These are phyloP conservation scores for Hymenoscyphus repandus DNA, from an alignment of 2,329 filamentous ascomycete genomes.

Conservation along the genomic window DNA sequence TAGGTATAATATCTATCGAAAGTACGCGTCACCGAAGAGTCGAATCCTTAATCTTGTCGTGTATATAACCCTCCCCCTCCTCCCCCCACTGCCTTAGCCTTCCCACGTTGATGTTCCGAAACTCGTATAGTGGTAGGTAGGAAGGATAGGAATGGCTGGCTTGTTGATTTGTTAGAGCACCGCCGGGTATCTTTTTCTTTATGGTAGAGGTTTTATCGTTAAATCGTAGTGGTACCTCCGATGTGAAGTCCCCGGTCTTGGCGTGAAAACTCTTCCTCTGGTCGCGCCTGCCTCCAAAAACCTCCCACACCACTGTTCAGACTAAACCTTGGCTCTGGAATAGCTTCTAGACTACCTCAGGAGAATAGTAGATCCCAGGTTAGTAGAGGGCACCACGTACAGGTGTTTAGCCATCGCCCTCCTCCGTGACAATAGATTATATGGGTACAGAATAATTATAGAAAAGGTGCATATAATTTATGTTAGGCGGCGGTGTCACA, in stretches of 20 bases:
- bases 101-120: neutral
- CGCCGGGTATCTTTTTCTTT: neutral
- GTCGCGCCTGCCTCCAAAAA: neutral
- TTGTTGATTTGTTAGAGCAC: neutral
- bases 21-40: neutral
- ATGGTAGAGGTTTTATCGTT: neutral
- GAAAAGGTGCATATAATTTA: too few species aligned
- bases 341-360: neutral
- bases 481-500: too few species aligned
- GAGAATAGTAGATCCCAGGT: too few species aligned
- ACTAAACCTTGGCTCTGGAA: neutral
- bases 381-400: too few species aligned
- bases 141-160: neutral
- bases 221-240: neutral
- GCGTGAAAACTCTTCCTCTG: neutral
- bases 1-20: neutral
- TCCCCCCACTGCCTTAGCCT: neutral
- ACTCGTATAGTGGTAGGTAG: neutral
- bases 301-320: neutral
- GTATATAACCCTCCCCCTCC: neutral
- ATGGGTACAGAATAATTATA: too few species aligned
- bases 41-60: neutral
- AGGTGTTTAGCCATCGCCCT: too few species aligned
- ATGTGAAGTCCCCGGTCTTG: neutral
- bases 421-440: too few species aligned